Evolutionary conservation across 2,329 filamentous ascomycete species (phyloP).

Genomic region (Colletotrichum brevisporum): DNA sequence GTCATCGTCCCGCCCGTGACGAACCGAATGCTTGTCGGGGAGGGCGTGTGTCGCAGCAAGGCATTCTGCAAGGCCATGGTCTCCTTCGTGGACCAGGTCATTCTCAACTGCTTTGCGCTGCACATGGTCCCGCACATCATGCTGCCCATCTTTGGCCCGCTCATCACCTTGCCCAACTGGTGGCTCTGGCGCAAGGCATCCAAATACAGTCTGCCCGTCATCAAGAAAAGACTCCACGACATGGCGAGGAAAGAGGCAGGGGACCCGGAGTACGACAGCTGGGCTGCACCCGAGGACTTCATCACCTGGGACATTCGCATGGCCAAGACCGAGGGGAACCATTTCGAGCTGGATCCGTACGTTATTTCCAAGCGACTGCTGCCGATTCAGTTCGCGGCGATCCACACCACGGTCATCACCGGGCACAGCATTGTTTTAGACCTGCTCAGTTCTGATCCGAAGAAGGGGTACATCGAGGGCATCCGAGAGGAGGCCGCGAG

Average conservation of each 20-base stretch:
- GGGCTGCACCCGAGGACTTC: constrained; percentile 67
- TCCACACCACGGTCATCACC: constrained; percentile 70
- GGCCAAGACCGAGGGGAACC: constrained; percentile 59
- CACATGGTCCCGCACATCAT: constrained; percentile 61
- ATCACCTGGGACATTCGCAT: constrained; percentile 70
- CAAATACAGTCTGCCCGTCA: constrained; percentile 60
- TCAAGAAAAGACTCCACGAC: constrained; percentile 62
- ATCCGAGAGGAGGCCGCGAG: constrained; percentile 60
- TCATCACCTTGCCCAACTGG: constrained; percentile 61
- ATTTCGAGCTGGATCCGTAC: constrained; percentile 60
- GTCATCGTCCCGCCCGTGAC: constrained; percentile 59
- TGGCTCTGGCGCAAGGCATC: constrained; percentile 62
- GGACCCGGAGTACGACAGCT: constrained; percentile 57
- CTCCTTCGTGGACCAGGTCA: constrained; percentile 64
- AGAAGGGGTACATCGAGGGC: constrained; percentile 51
- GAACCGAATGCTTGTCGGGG: constrained; percentile 59
- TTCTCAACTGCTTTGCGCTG: constrained; percentile 61
- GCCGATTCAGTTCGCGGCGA: constrained; percentile 70
- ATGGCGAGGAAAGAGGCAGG: constrained; percentile 57
- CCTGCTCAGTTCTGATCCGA: constrained; percentile 56
- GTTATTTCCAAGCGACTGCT: constrained; percentile 66
- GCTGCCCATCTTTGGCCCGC: constrained; percentile 63
- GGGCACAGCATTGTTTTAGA: constrained; percentile 63
- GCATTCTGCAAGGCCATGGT: constrained; percentile 62
- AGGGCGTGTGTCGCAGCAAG: constrained; percentile 55